Evolutionary conservation across 2,329 filamentous ascomycete species (phyloP), one percentile per base, ranked within the genome.

Genomic region (Xylariaceae sp.): DNA sequence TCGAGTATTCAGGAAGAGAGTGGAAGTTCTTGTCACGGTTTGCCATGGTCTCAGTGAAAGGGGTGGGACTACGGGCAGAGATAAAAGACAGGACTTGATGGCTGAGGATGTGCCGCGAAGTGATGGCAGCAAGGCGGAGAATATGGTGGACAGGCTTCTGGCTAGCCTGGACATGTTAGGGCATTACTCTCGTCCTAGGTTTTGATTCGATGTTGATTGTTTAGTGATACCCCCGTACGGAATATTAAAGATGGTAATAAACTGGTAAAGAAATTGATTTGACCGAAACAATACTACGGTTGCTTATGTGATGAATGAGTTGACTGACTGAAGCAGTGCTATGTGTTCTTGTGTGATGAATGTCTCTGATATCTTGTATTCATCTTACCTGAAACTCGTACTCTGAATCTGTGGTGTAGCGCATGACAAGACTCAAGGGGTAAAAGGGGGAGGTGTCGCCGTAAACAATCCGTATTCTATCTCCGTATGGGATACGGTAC

Each of bases 21-120:
- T 90, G 0, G 81, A 84, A 30, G 82, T 89, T 0, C 94, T 96
- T 67, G 79, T 94, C 59, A 87, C 78, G 52, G 89, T 89, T 1
- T 94, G 84, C 71, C 82, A 80, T 60, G 86, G 81, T 1, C 77
- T 88, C 69, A 85, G 79, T 48, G 89, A 86, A 70, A 90, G 83
- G 80, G 82, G 76, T 53, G 79, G 74, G 18, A 77, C 75, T 72
- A 77, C 63, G 68, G 72, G 59, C 59, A 76, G 69, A 58, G 35
- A 57, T 37, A 58, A 58, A 57, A 64, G 61, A 62, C 61, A 59
- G 64, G 61, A 72, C 64, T 60, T 53, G 66, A 63, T 60, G 66
- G 53, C 64, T 74, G 61, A 70, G 74, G 64, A 73, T 69, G 64
- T 68, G 68, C 72, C 70, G 74, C 72, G 63, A 73, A 70, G 30